Conservation (phyloP, 257 asterid species). For the Plantago ovata region DNA sequence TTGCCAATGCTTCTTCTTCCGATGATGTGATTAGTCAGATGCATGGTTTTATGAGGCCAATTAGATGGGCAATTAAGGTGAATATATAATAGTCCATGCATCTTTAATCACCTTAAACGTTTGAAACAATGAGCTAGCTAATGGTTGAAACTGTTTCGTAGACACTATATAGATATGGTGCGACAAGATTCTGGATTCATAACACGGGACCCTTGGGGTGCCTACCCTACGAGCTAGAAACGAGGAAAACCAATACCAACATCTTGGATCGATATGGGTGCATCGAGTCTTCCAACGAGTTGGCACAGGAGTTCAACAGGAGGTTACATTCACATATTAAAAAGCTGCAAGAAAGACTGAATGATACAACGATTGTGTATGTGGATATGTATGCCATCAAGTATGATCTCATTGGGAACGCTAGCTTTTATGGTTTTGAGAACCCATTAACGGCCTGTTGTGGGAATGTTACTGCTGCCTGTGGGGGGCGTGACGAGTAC, state of each 20-base stretch:
- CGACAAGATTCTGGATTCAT: background rate
- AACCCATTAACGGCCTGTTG: conserved; percentile 48
- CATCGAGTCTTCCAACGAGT: background rate
- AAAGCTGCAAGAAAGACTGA: background rate
- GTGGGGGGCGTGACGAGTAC: no score
- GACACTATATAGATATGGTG: background rate
- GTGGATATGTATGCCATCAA: background rate
- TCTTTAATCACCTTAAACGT: no score
- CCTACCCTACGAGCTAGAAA: background rate
- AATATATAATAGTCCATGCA: no score
- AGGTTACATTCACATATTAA: background rate
- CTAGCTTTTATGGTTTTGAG: conserved; percentile 18
- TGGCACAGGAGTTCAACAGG: background rate
- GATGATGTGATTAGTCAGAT: no score
- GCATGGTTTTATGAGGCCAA: no score
- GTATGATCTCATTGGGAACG: background rate
- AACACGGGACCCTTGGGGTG: conserved; percentile 10
- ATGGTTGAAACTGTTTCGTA: no score
- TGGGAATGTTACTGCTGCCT: no score
- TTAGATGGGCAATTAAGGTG: no score
- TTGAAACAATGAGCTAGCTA: no score
- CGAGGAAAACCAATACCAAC: background rate
- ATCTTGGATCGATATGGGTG: background rate
- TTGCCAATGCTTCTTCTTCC: no score
- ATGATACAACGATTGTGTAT: background rate